Percentiles rank a stretch among this genome's conserved stretches.
Evolutionary conservation across 1,139 yeast species (phyloP).

Genomic region (Zygosaccharomyces sapae): DNA sequence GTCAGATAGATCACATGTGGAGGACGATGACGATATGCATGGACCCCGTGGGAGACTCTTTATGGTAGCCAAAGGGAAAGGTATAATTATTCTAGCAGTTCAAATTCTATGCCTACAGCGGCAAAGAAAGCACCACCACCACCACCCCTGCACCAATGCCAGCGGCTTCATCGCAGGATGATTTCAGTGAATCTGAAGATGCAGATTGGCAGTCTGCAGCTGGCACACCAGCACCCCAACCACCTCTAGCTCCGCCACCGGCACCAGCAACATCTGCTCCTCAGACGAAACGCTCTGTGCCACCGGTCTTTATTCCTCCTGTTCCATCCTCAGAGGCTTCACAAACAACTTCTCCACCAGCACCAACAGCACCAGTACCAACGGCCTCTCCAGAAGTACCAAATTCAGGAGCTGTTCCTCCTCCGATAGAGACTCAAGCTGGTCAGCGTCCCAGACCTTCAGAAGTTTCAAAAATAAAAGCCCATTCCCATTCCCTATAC

Average conservation of each 20-base stretch:
- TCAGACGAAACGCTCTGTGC: constrained; percentile 25
- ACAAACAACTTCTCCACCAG: too few relatives aligned
- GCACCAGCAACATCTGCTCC: constrained; percentile 33
- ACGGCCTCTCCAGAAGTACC: constrained; percentile 6
- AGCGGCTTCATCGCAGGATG: constrained; percentile 13
- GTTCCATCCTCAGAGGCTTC: constrained; percentile 23
- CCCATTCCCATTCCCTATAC: constrained; percentile 20
- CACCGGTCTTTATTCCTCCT: constrained; percentile 10
- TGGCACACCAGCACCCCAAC: constrained; percentile 16
- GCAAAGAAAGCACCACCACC: constrained; percentile 49
- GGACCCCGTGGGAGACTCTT: constrained; percentile 70
- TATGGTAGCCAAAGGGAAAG: constrained; percentile 34
- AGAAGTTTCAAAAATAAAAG: constrained; percentile 15
- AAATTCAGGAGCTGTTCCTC: neutral
- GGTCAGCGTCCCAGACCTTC: constrained; percentile 23
- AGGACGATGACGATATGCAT: constrained; percentile 39
- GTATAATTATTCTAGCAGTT: constrained; percentile 31
- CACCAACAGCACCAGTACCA: too few relatives aligned
- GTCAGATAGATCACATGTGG: constrained; percentile 48
- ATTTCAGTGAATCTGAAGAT: constrained; percentile 10
- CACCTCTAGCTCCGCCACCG: constrained; percentile 39
- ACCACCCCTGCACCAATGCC: constrained; percentile 43
- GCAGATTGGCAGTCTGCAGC: constrained; percentile 13
- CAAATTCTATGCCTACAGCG: constrained; percentile 29
- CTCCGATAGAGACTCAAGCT: constrained; percentile 1